These are phyloP conservation scores for Monosporascus sp. DNA, from an alignment of 2,329 filamentous ascomycete genomes.

Conservation along the genomic window DNA sequence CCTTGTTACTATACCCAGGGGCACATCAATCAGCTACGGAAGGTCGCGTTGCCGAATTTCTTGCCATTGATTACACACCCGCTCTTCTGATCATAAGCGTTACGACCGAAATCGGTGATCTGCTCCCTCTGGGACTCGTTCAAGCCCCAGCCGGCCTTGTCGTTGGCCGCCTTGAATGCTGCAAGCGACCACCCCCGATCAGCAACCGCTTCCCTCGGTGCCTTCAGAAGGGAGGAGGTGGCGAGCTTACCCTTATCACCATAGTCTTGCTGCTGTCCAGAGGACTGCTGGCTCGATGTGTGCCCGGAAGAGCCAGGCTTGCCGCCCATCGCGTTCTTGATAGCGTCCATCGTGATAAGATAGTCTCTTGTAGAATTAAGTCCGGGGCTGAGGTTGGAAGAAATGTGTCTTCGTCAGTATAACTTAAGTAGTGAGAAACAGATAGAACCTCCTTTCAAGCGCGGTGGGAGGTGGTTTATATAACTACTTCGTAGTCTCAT, in stretches of 20 bases:
- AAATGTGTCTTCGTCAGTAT: not conserved
- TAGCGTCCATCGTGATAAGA: conserved; percentile 19
- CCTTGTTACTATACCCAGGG: conserved; percentile 27
- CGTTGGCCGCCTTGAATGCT: conserved; percentile 21
- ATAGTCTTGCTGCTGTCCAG: conserved; percentile 25
- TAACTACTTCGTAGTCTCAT: too few relatives aligned
- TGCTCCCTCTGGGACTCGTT: conserved; percentile 21
- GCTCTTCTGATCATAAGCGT: conserved; percentile 33
- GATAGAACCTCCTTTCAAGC: too few relatives aligned
- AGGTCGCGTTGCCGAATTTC: not conserved
- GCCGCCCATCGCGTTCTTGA: conserved; percentile 24
- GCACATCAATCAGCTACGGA: not conserved
- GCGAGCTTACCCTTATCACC: conserved; percentile 26
- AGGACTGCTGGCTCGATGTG: conserved; percentile 5
- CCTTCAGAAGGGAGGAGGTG: too few relatives aligned
- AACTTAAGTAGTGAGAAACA: not conserved
- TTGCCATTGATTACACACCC: conserved; percentile 22
- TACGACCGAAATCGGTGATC: conserved; percentile 29
- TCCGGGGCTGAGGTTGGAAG: not conserved
- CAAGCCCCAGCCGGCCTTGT: conserved; percentile 19
- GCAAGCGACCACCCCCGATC: not conserved
- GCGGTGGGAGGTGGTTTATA: too few relatives aligned
- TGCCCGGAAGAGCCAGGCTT: conserved; percentile 2
- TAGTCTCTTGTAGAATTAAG: not conserved
- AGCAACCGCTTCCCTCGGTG: not conserved